These are phyloP conservation scores for Lotmaria passim DNA, from an alignment of 208 protist genomes.

Conservation along the genomic window DNA sequence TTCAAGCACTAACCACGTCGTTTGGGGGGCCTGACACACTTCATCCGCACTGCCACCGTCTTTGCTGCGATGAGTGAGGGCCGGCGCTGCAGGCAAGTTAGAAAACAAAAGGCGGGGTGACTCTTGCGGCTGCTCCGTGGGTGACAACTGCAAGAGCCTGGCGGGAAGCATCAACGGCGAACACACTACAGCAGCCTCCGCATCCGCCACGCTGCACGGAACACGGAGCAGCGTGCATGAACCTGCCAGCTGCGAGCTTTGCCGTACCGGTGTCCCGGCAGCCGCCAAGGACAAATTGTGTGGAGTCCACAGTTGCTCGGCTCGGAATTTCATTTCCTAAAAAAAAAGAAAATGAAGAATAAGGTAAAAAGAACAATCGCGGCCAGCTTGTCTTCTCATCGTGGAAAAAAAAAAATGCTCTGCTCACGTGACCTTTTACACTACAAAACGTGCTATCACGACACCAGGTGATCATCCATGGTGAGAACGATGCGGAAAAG, in stretches of 20 bases:
- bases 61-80: not conserved
- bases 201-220: not conserved
- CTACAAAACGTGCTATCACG: no score
- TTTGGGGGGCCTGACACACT: not conserved
- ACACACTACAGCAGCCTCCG: not conserved
- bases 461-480: no score
- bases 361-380: not conserved
- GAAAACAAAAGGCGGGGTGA: not conserved
- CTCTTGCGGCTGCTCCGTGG: not conserved
- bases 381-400: not conserved
- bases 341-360: not conserved
- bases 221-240: constrained; percentile 21
- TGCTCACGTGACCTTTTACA: no score
- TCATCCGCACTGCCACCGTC: not conserved
- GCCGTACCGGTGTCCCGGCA: not conserved
- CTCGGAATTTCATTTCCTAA: not conserved
- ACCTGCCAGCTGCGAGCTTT: not conserved
- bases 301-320: constrained; percentile 19
- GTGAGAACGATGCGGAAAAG: no score
- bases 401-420: not conserved
- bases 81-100: not conserved
- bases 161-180: not conserved
- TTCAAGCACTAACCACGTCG: constrained; percentile 10
- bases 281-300: constrained; percentile 6
- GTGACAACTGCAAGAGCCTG: not conserved